phyloP scores from a whole-genome alignment of 176 grass and related monocot species.

The Avena insularis region DNA sequence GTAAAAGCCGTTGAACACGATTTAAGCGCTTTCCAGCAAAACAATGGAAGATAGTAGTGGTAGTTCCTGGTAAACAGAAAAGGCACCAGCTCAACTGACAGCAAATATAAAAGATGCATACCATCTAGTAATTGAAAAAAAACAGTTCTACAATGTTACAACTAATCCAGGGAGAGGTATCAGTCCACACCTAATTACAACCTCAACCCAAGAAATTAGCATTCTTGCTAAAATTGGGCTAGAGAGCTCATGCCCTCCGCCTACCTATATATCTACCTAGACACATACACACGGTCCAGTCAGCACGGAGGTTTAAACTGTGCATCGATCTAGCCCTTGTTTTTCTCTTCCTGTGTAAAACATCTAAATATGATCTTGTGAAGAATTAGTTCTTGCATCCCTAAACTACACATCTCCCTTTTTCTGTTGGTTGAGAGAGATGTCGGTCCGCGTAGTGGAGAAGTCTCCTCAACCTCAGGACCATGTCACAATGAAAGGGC shows the following conservation, averaged over 20 bases:
- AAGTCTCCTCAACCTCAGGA: slow-evolving; percentile 77
- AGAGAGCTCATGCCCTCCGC: slow-evolving; percentile 23
- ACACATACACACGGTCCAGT: neutral
- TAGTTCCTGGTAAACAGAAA: too few relatives aligned
- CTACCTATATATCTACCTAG: slow-evolving; percentile 16
- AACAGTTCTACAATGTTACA: slow-evolving; percentile 20
- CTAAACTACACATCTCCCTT: slow-evolving; percentile 56
- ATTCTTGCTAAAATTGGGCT: slow-evolving; percentile 36
- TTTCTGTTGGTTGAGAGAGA: slow-evolving; percentile 54
- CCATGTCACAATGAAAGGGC: slow-evolving; percentile 83
- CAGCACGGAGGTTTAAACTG: slow-evolving; percentile 20
- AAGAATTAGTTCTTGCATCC: slow-evolving; percentile 30
- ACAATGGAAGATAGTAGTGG: neutral
- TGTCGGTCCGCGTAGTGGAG: slow-evolving; percentile 84
- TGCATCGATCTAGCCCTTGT: slow-evolving; percentile 28
- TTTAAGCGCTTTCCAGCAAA: too few relatives aligned
- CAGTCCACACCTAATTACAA: slow-evolving; percentile 37
- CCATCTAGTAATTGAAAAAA: neutral
- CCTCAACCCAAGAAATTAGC: slow-evolving; percentile 44
- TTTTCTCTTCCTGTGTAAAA: slow-evolving; percentile 50
- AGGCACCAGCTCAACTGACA: neutral
- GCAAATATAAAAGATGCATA: neutral
- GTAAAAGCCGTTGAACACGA: too few relatives aligned
- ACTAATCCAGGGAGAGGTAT: slow-evolving; percentile 43
- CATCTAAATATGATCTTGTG: slow-evolving; percentile 4